These are phyloP conservation scores for Carpinus viminea DNA, from an alignment of 306 rosid species.

Conservation along the genomic window DNA sequence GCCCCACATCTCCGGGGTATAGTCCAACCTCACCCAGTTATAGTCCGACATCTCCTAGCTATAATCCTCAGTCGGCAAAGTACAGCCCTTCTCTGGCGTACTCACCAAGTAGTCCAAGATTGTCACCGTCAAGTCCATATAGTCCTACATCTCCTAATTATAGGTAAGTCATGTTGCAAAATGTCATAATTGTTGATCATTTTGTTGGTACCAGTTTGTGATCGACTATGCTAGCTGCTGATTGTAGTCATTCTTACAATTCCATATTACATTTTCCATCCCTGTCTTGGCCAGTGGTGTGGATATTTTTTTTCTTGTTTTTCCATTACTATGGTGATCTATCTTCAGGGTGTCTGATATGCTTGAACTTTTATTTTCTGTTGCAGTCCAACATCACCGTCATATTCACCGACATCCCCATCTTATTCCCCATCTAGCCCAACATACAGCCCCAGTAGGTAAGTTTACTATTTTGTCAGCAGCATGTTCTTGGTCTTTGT, in stretches of 20 bases:
- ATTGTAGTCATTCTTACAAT: background rate
- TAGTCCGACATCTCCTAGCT: constrained; percentile 90
- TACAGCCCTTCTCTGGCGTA: constrained; percentile 94
- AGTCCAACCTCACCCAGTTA: constrained; percentile 65
- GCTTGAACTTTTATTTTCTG: constrained; percentile 7
- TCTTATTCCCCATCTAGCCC: constrained; percentile 98
- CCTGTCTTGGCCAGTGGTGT: background rate
- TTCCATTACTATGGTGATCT: background rate
- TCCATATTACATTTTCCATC: background rate
- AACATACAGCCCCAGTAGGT: constrained; percentile 96
- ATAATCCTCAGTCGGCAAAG: constrained; percentile 89
- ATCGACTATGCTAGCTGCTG: background rate
- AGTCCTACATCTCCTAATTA: constrained; percentile 97
- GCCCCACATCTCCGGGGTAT: constrained; percentile 75
- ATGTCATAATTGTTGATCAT: background rate
- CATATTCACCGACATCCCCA: constrained; percentile 97
- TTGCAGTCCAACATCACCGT: constrained; percentile 94
- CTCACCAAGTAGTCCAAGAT: constrained; percentile 94
- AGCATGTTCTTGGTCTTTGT: background rate
- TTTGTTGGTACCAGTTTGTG: background rate
- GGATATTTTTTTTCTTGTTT: background rate
- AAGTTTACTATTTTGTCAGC: constrained; percentile 25
- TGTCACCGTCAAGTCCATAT: constrained; percentile 94
- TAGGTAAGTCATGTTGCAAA: constrained; percentile 50
- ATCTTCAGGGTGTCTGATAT: constrained; percentile 23